Evolutionary conservation across 768 basidiomycete genomes (phyloP).

Genomic region (Mycena chlorophos): DNA sequence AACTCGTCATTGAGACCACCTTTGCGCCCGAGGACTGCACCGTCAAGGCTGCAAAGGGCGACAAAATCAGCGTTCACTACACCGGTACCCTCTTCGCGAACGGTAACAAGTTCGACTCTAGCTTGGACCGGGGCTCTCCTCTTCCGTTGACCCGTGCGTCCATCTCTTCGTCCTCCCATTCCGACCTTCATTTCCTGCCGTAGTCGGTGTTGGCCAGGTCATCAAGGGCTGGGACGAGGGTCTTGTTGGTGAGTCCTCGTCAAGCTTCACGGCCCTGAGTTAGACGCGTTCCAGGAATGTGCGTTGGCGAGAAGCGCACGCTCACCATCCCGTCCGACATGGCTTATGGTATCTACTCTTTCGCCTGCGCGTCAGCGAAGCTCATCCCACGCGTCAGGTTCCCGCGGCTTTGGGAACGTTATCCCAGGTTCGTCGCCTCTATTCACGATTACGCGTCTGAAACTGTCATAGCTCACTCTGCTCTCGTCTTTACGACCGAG

Average conservation of each 20-base stretch:
- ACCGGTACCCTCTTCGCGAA: slow-evolving; percentile 77
- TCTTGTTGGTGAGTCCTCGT: slow-evolving; percentile 48
- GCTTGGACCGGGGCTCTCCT: slow-evolving; percentile 71
- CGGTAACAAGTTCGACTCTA: slow-evolving; percentile 89
- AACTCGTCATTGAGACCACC: slow-evolving; percentile 64
- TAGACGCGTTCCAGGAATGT: slow-evolving; percentile 48
- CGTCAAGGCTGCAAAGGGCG: slow-evolving; percentile 57
- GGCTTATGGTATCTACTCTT: slow-evolving; percentile 72
- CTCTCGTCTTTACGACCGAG: slow-evolving; percentile 86
- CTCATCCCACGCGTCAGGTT: slow-evolving; percentile 43
- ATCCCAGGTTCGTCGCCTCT: too few relatives aligned
- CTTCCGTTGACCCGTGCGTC: slow-evolving; percentile 74
- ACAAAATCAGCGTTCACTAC: slow-evolving; percentile 62
- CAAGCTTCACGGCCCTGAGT: neutral
- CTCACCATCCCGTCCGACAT: slow-evolving; percentile 79
- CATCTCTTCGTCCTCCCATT: neutral
- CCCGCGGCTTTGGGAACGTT: slow-evolving; percentile 69
- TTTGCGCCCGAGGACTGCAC: slow-evolving; percentile 58
- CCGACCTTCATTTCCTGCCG: neutral
- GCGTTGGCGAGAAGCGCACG: slow-evolving; percentile 82
- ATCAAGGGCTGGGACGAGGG: slow-evolving; percentile 87
- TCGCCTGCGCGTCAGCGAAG: neutral
- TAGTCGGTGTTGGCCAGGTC: slow-evolving; percentile 80
- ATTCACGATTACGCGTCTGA: too few relatives aligned
- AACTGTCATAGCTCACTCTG: slow-evolving; percentile 71